Base-by-base conservation (phyloP, 257 asterid species). In the Rhazya stricta region DNA sequence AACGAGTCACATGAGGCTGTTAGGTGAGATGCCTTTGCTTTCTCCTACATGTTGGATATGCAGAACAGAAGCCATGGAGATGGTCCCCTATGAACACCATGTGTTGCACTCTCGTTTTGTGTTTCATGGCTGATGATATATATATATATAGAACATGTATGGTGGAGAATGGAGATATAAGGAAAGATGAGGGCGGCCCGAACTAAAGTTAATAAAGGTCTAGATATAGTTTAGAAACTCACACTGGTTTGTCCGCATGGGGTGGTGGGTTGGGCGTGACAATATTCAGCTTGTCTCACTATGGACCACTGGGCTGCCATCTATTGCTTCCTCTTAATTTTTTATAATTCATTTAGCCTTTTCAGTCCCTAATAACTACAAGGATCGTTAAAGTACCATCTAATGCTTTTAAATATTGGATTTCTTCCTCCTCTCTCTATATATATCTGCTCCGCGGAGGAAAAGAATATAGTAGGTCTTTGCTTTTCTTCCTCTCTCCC, bases 241-340 rank as follows among this genome's bases (percentile, higher is more conserved):
- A 62, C 67, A 73, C 39, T 75, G 57, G 78, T 56, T 72, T 79
- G 86, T 78, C 74, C 82, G 83, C 83, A 83, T 81, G 89, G 84
- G 70, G 3, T 58, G 79, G 84, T 82, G 90, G 85, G 77, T 80
- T 82, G 80, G 83, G 84, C 78, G 84, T 86, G 89, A 80, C 79
- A 76, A 83, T 86, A 83, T 88, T 81, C 81, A 86, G 83, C 79
- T 84, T 86, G 86, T 88, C 89, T 86, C 89, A 80, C 81, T 74
- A 80, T 83, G 93, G 91, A 88, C 93, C 91, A 86, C 88, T 77
- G 78, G 87, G 80, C 86, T 78, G 76, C 77, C 83, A 69, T 76
- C 75, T 83, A 46, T 51, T 12, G 50, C 39, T 45, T n/a, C 46
- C 69, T 19, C 58, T 13, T 39, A 66, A 53, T 75, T 50, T 15